Conservation (phyloP, 371 early-diverging fungal genomes). For the Fennellomyces sp. region DNA sequence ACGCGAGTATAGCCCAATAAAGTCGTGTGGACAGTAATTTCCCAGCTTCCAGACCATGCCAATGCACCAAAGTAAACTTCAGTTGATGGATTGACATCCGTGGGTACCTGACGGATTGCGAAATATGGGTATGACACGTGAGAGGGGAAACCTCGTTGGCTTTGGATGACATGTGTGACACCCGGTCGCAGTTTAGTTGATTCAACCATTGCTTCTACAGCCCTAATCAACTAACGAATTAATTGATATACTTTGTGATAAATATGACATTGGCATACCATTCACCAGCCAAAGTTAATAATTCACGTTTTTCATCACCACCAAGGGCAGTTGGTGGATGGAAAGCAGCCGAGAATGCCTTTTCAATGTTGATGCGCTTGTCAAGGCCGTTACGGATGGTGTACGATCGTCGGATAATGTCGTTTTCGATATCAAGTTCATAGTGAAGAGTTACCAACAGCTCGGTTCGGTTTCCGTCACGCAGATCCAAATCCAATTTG, state of each 20-base stretch:
- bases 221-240: conserved; percentile 6
- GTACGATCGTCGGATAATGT: conserved; percentile 27
- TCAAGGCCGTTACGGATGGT: conserved; percentile 16
- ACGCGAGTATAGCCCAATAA: conserved; percentile 25
- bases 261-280: conserved; percentile 24
- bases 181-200: conserved; percentile 25
- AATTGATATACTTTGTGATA: not conserved
- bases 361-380: conserved; percentile 15
- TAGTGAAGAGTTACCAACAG: conserved; percentile 30
- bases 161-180: conserved; percentile 24
- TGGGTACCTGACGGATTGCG: conserved; percentile 27
- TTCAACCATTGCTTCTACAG: conserved; percentile 34
- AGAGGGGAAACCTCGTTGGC: conserved; percentile 37
- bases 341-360: conserved; percentile 39
- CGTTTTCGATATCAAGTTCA: conserved; percentile 27
- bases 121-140: conserved; percentile 44
- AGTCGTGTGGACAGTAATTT: conserved; percentile 26
- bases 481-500: conserved; percentile 3
- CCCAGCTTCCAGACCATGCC: conserved; percentile 49
- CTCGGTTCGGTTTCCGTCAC: conserved; percentile 17
- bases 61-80: conserved; percentile 41
- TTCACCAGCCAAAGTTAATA: conserved; percentile 39
- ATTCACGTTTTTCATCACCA: conserved; percentile 16
- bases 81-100: conserved; percentile 18
- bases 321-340: conserved; percentile 24